Evolutionary conservation across 2,329 filamentous ascomycete species (phyloP).

Genomic region (Fusarium sp.): DNA sequence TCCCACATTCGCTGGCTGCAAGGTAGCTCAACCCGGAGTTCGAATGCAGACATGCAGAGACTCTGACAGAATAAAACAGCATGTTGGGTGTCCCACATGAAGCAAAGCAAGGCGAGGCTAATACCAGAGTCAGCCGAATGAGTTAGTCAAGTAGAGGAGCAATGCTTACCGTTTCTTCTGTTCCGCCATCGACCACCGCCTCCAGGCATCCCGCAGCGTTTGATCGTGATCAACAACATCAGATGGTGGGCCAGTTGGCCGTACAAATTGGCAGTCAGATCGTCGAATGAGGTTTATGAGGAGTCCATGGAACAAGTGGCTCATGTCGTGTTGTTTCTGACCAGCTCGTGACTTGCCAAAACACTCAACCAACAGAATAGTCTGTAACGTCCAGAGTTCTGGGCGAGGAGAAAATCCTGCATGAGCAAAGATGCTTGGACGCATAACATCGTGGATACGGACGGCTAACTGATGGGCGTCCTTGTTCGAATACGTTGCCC

Average conservation of each 20-base stretch:
- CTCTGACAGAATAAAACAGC: constrained; percentile 74
- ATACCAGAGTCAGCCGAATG: background rate
- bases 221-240: constrained; percentile 45
- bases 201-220: constrained; percentile 60
- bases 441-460: constrained; percentile 69
- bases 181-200: constrained; percentile 63
- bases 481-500: constrained; percentile 69
- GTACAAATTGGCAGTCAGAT: constrained; percentile 49
- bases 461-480: constrained; percentile 69
- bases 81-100: constrained; percentile 75
- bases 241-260: constrained; percentile 37
- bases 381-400: constrained; percentile 69
- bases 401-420: constrained; percentile 67
- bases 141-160: background rate
- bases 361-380: constrained; percentile 71
- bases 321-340: constrained; percentile 72
- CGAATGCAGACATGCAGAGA: constrained; percentile 73
- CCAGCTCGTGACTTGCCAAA: constrained; percentile 72
- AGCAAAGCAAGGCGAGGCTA: constrained; percentile 67
- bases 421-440: constrained; percentile 69
- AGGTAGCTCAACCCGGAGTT: constrained; percentile 66
- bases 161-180: constrained; percentile 63
- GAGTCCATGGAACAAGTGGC: constrained; percentile 62
- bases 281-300: constrained; percentile 52
- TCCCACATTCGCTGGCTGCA: constrained; percentile 68